Percentiles rank a stretch among this genome's conserved stretches.
phyloP scores from a whole-genome alignment of 306 rosid species.

The Cicer judaicum region DNA sequence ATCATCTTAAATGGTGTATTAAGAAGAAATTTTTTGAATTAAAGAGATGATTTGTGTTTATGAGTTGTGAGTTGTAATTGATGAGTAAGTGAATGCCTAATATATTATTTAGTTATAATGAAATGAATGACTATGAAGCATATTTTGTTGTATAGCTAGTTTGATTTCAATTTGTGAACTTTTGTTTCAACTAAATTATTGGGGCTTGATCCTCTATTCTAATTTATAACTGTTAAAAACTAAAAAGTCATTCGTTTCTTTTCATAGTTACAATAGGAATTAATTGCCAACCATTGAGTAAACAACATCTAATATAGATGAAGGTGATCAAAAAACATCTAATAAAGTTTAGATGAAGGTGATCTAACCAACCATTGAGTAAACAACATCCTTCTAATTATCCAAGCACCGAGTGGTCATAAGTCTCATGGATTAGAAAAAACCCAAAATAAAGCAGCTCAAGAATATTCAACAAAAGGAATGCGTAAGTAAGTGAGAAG shows the following conservation, averaged over 20 bases:
- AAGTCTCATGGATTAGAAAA: background rate
- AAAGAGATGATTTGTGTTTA: no score
- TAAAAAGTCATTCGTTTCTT: slow-evolving; percentile 28
- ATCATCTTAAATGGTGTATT: no score
- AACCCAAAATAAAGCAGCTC: slow-evolving; percentile 7
- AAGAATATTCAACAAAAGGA: slow-evolving; percentile 7
- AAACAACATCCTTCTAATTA: background rate
- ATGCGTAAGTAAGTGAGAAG: background rate
- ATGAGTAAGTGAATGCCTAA: slow-evolving; percentile 55
- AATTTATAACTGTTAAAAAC: background rate
- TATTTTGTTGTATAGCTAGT: background rate
- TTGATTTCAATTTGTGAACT: slow-evolving; percentile 16
- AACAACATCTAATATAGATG: no score
- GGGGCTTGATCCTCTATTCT: background rate
- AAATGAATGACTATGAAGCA: background rate
- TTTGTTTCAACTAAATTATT: background rate
- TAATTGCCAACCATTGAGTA: no score
- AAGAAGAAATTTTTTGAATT: no score
- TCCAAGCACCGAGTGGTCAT: background rate
- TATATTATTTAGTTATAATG: background rate
- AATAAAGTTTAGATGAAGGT: background rate
- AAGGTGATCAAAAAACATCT: no score
- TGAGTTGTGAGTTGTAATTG: no score
- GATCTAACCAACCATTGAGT: background rate
- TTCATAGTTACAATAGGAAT: background rate